Base-by-base conservation (phyloP, 1,284 basidiomycete genomes). In the Fomitopsis pinicola region DNA sequence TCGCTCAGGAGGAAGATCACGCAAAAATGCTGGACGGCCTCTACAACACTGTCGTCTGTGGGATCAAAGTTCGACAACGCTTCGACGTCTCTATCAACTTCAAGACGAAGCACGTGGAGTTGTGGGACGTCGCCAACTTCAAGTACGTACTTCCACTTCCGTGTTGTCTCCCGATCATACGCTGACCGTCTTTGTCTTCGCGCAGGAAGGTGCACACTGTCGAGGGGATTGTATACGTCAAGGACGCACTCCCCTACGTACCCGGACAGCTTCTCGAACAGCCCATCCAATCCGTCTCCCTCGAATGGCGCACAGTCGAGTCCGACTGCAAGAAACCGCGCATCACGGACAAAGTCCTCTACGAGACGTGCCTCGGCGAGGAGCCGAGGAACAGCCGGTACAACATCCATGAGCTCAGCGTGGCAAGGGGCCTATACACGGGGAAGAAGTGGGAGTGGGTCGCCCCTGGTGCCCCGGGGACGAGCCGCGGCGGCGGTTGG, bases 171-270 rank as follows among this genome's bases (percentile, higher is more conserved):
- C 28, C 33, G 7, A 8, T 17, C 42, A 10, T 3, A 15, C 12
- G 36, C 19, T 10, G 17, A 36, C 30, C 36, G 17, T 44, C 1
- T 3, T 40, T 15, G 38, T 14, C 12, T 40, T 30, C 2, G 26
- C 30, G 22, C 22, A 68, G 67, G 2, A 62, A 62, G 40, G 55
- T 57, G 0, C 67, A 64, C 36, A 62, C 64, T 2, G 67, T 66
- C 66, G 54, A 59, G 7, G 66, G 64, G 22, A 58, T 62, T 5
- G 60, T 68, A 15, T 56, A 59, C 35, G 30, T 68, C 3, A 60
- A 30, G 35, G 66, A 68, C 58, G 22, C 57, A 6, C 63, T 65
- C 59, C 59, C 64, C 14, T 54, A 60, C 17, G 58, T 56, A 33
- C 14, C 60, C 52, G 52, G 60, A 60, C 54, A 59, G 55, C 28